phyloP scores from a whole-genome alignment of 2,329 filamentous ascomycete genomes.

The Tolypocladium endophyticum region DNA sequence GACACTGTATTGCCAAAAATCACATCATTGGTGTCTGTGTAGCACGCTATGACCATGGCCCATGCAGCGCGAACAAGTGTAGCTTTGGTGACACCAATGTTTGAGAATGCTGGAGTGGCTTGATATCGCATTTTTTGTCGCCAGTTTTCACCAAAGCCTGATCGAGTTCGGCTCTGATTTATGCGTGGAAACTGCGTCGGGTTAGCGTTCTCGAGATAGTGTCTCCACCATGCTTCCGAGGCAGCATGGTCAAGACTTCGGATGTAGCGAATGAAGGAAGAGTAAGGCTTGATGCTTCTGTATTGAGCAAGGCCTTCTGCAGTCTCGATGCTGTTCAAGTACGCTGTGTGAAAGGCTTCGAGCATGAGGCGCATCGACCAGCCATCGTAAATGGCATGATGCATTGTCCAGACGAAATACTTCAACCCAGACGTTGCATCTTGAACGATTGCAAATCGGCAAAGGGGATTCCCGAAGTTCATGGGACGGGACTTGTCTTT shows the following conservation, averaged over 20 bases:
- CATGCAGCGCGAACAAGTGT: slow-evolving; percentile 2
- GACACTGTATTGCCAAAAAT: slow-evolving; percentile 51
- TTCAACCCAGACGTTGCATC: background rate
- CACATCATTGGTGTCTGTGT: slow-evolving; percentile 27
- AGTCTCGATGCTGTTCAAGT: background rate
- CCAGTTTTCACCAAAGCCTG: background rate
- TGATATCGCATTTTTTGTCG: background rate
- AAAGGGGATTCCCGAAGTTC: background rate
- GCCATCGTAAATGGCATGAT: slow-evolving; percentile 18
- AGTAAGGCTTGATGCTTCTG: background rate
- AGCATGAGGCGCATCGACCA: slow-evolving; percentile 10
- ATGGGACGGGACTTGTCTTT: background rate
- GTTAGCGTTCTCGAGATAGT: background rate
- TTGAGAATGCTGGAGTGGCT: background rate
- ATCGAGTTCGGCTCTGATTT: background rate
- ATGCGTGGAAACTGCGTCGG: background rate
- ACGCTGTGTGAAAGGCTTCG: slow-evolving; percentile 3
- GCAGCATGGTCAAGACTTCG: background rate
- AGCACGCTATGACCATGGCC: slow-evolving; percentile 5
- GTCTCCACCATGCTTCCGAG: background rate
- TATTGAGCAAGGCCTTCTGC: background rate
- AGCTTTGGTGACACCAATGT: background rate
- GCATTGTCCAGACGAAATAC: slow-evolving; percentile 12
- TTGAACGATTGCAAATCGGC: background rate
- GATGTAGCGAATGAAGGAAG: background rate